These are phyloP conservation scores for Eragrostis curvula DNA, from an alignment of 176 grass and related monocot genomes.

Conservation along the genomic window DNA sequence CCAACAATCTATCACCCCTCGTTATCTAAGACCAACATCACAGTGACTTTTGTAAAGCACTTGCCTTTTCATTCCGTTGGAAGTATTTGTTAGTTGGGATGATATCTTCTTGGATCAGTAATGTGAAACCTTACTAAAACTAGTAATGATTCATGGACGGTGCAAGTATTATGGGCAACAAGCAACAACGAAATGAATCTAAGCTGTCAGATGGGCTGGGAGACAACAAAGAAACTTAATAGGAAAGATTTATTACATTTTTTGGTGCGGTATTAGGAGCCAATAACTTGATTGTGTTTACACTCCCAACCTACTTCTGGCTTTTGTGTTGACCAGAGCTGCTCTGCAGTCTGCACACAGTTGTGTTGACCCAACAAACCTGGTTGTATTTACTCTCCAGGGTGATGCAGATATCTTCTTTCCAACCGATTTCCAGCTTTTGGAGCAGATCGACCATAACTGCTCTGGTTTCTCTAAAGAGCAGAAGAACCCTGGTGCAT, in stretches of 20 bases:
- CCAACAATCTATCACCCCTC: neutral
- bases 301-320: neutral
- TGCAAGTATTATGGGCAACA: neutral
- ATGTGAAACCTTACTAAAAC: neutral
- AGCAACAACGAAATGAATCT: neutral
- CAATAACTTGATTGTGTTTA: neutral
- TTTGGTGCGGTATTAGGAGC: neutral
- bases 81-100: neutral
- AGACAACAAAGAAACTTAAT: neutral
- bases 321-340: neutral
- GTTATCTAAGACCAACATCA: neutral
- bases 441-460: slow-evolving; percentile 86
- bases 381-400: slow-evolving; percentile 50
- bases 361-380: slow-evolving; percentile 17
- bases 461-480: slow-evolving; percentile 76
- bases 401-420: slow-evolving; percentile 98
- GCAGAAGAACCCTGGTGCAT: slow-evolving; percentile 55
- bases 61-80: neutral
- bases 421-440: slow-evolving; percentile 86
- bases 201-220: neutral
- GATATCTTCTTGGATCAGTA: neutral
- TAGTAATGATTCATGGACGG: neutral
- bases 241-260: neutral
- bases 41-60: neutral
- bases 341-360: neutral